A percentile compares a stretch with the other conserved stretches of the same genome.
Evolutionary conservation across 2,329 filamentous ascomycete genomes (phyloP).

Genomic region (Colletotrichum paranaense): DNA sequence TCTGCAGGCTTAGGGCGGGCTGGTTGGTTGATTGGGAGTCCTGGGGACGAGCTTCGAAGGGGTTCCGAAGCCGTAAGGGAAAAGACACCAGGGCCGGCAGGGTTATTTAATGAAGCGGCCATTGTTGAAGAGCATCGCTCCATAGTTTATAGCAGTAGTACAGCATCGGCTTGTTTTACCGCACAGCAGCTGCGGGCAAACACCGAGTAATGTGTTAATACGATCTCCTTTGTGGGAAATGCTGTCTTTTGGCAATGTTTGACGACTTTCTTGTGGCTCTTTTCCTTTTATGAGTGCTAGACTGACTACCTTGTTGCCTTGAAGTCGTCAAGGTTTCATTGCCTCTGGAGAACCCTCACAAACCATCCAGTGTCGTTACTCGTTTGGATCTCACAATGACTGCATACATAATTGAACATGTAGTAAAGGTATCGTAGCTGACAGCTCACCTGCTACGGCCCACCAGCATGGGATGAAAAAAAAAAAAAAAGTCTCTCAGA

Average conservation of each 20-base stretch:
- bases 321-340: neutral
- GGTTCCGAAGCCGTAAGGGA: constrained; percentile 5
- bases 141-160: constrained; percentile 25
- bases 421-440: too few relatives aligned
- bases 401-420: too few relatives aligned
- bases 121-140: neutral
- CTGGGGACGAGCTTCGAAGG: constrained; percentile 12
- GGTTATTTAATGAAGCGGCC: neutral
- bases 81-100: neutral
- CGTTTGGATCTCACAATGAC: too few relatives aligned
- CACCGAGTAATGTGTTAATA: constrained; percentile 34
- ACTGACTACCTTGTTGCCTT: neutral
- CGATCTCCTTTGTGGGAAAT: constrained; percentile 29
- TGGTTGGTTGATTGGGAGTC: neutral
- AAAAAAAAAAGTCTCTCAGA: too few relatives aligned
- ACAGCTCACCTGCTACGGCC: too few relatives aligned
- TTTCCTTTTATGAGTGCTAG: neutral
- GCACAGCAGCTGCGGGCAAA: neutral
- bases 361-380: too few relatives aligned
- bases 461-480: too few relatives aligned
- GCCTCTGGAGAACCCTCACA: too few relatives aligned
- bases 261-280: neutral
- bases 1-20: neutral
- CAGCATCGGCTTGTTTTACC: neutral
- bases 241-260: neutral